Evolutionary conservation across 495 filamentous ascomycete genomes (phyloP).

Genomic region (Hypoxylon fuscum): DNA sequence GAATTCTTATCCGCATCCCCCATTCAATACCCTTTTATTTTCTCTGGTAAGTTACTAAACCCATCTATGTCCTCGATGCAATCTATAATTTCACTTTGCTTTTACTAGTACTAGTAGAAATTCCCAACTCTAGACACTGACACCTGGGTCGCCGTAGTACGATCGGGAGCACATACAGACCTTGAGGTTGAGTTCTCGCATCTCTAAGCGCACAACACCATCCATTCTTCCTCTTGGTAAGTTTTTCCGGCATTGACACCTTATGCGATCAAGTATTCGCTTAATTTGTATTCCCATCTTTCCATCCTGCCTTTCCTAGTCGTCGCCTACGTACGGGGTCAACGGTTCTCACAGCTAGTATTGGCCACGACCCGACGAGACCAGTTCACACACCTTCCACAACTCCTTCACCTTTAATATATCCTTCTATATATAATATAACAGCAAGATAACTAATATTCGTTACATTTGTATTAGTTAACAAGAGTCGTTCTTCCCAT

Average conservation of each 20-base stretch:
- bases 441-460: too few relatives aligned
- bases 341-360: slow-evolving; percentile 13
- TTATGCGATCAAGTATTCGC: slow-evolving; percentile 49
- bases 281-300: slow-evolving; percentile 32
- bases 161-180: slow-evolving; percentile 40
- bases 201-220: slow-evolving; percentile 47
- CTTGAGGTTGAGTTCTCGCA: slow-evolving; percentile 45
- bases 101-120: slow-evolving; percentile 9
- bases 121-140: slow-evolving; percentile 26
- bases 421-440: too few relatives aligned
- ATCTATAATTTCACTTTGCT: slow-evolving; percentile 1
- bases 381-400: slow-evolving; percentile 9
- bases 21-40: slow-evolving; percentile 37
- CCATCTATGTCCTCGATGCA: slow-evolving; percentile 25
- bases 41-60: slow-evolving; percentile 36
- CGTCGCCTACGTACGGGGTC: slow-evolving; percentile 13
- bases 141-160: slow-evolving; percentile 31
- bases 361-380: slow-evolving; percentile 35
- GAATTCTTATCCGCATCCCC: slow-evolving; percentile 39
- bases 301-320: slow-evolving; percentile 13
- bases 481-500: slow-evolving; percentile 16
- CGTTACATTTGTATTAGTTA: slow-evolving; percentile 11
- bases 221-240: slow-evolving; percentile 49
- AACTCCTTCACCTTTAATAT: slow-evolving; percentile 1
- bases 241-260: slow-evolving; percentile 45